Percentiles rank a stretch among this genome's conserved stretches.
phyloP scores from a whole-genome alignment of 1,139 yeast species.

The Yamadazyma membranifaciens region DNA sequence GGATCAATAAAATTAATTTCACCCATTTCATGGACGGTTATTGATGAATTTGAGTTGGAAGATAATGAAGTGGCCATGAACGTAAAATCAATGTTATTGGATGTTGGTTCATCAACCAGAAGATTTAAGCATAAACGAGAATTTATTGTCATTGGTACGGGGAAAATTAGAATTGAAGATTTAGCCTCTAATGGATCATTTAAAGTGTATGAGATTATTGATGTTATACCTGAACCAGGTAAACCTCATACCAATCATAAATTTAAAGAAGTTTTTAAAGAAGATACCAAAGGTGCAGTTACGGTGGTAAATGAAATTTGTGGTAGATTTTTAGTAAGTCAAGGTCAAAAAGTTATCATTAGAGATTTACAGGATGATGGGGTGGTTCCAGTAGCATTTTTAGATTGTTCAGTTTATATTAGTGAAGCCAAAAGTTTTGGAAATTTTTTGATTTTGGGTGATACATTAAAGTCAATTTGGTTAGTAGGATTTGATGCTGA shows the following conservation, averaged over 20 bases:
- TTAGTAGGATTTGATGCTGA: constrained; percentile 92
- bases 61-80: constrained; percentile 67
- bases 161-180: constrained; percentile 79
- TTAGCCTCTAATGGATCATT: constrained; percentile 78
- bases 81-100: constrained; percentile 58
- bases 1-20: constrained; percentile 68
- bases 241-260: constrained; percentile 81
- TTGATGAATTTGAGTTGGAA: constrained; percentile 66
- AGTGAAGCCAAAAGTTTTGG: constrained; percentile 82
- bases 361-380: constrained; percentile 84
- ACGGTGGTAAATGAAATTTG: constrained; percentile 76
- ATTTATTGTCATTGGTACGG: constrained; percentile 75
- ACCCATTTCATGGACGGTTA: constrained; percentile 72
- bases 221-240: constrained; percentile 88
- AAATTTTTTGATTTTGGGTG: constrained; percentile 76
- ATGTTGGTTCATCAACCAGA: constrained; percentile 46
- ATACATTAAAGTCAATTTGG: constrained; percentile 75
- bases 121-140: constrained; percentile 62
- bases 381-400: constrained; percentile 89
- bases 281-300: constrained; percentile 82
- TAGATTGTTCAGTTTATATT: constrained; percentile 78
- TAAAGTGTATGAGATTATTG: constrained; percentile 71
- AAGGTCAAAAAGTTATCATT: constrained; percentile 83
- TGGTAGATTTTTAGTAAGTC: constrained; percentile 82
- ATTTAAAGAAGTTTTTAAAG: constrained; percentile 72